These are phyloP conservation scores for Penicillium sp. DNA, from an alignment of 2,329 filamentous ascomycete genomes.

Conservation along the genomic window DNA sequence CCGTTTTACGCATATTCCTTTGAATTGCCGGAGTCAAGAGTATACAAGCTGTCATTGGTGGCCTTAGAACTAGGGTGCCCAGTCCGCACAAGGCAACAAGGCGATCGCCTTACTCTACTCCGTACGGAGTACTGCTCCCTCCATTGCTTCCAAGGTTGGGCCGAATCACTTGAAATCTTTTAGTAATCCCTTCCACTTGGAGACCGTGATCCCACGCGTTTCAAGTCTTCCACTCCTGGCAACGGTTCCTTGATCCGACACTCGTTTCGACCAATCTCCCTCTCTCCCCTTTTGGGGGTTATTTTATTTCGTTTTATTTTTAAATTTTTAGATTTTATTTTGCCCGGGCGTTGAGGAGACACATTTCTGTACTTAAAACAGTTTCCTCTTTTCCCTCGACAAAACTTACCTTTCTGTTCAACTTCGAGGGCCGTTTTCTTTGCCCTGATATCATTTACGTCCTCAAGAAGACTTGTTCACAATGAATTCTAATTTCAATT, in stretches of 20 bases:
- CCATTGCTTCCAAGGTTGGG: not conserved
- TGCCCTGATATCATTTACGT: not conserved
- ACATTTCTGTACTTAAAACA: too few species aligned
- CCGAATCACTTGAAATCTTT: too few species aligned
- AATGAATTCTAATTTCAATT: not conserved
- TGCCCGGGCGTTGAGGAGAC: too few species aligned
- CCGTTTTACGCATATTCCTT: not conserved
- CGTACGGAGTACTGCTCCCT: too few species aligned
- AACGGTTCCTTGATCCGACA: too few species aligned
- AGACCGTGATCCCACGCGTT: too few species aligned
- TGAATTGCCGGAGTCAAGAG: not conserved
- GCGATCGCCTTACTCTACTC: not conserved
- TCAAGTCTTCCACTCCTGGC: too few species aligned
- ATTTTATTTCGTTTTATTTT: too few species aligned
- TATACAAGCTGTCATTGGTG: not conserved
- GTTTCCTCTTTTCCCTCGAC: not conserved
- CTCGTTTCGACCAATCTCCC: too few species aligned
- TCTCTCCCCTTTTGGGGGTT: too few species aligned
- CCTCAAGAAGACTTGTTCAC: not conserved
- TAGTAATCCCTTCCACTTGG: too few species aligned
- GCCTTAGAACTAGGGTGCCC: not conserved
- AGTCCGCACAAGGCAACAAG: not conserved
- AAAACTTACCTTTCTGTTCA: not conserved
- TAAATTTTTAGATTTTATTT: too few species aligned
- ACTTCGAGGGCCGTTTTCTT: not conserved